Evolutionary conservation across 2,329 filamentous ascomycete species (phyloP).

Genomic region (Clonostachys rhizophaga): DNA sequence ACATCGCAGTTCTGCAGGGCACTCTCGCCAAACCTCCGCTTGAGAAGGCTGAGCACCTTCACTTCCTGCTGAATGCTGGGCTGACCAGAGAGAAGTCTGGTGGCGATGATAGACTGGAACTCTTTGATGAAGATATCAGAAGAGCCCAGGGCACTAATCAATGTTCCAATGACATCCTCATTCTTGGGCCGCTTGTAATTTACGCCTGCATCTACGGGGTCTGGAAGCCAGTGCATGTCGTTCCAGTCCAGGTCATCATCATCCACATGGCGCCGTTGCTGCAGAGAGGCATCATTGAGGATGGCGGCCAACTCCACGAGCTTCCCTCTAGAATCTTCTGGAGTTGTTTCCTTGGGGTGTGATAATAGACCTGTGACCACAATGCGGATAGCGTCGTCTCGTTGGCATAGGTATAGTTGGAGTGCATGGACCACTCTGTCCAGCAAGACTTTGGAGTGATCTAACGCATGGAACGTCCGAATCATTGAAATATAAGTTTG

Average conservation of each 20-base stretch:
- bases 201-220: constrained; percentile 87
- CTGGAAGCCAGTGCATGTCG: constrained; percentile 89
- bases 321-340: constrained; percentile 38
- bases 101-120: constrained; percentile 83
- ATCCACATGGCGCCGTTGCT: constrained; percentile 45
- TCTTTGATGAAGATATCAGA: constrained; percentile 93
- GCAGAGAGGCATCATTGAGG: constrained; percentile 56
- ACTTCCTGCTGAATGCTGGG: constrained; percentile 73
- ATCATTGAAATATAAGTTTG: constrained; percentile 78
- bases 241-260: constrained; percentile 80
- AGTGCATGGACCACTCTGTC: constrained; percentile 70
- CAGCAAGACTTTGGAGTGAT: constrained; percentile 72
- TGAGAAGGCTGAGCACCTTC: constrained; percentile 80
- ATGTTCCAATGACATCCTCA: constrained; percentile 85
- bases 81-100: constrained; percentile 67
- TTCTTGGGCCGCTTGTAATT: constrained; percentile 87
- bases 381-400: constrained; percentile 73
- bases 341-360: constrained; percentile 48
- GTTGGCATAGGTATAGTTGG: constrained; percentile 70
- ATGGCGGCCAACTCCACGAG: constrained; percentile 65
- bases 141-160: constrained; percentile 83
- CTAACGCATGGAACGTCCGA: constrained; percentile 68
- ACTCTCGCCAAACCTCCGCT: constrained; percentile 80
- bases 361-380: constrained; percentile 72
- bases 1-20: constrained; percentile 92